phyloP scores from a whole-genome alignment of 352 stramenopile species.

The Phytophthora vignae region DNA sequence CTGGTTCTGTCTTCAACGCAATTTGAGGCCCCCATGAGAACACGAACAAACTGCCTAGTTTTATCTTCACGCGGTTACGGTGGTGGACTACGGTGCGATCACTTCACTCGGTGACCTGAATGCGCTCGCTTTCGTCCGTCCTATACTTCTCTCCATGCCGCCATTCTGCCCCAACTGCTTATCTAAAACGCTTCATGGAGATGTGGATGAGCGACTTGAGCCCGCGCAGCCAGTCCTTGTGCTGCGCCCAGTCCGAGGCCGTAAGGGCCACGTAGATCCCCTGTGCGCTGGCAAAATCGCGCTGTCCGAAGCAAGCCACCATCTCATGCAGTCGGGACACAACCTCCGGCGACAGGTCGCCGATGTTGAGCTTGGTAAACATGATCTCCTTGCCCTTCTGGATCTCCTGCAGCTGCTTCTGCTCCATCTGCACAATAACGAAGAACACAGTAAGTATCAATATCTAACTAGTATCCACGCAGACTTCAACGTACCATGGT shows the following conservation, averaged over 20 bases:
- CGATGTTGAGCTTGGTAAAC: conserved; percentile 90
- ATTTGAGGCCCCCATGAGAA: not conserved
- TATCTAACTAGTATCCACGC: not conserved
- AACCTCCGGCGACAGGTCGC: conserved; percentile 73
- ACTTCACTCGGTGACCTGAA: conserved; percentile 22
- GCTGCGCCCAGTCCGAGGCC: conserved; percentile 94
- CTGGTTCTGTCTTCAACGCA: not conserved
- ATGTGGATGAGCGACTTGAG: conserved; percentile 97
- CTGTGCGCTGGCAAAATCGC: conserved; percentile 82
- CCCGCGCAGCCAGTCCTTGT: conserved; percentile 98
- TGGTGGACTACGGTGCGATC: conserved; percentile 7
- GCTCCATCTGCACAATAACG: conserved; percentile 70
- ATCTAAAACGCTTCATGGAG: conserved; percentile 91
- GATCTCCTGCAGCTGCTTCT: conserved; percentile 89
- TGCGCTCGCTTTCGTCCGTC: not conserved
- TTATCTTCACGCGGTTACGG: conserved; percentile 13
- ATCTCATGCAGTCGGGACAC: conserved; percentile 85
- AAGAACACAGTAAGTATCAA: conserved; percentile 9
- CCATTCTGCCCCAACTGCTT: conserved; percentile 37
- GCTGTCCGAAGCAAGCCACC: conserved; percentile 76
- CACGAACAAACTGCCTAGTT: conserved; percentile 34
- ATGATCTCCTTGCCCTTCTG: conserved; percentile 88
- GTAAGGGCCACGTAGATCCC: conserved; percentile 92
- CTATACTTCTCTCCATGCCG: not conserved
- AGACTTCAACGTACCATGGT: conserved; percentile 73